phyloP scores from a whole-genome alignment of 441 rosid genomes.

The Gossypium trilobum region DNA sequence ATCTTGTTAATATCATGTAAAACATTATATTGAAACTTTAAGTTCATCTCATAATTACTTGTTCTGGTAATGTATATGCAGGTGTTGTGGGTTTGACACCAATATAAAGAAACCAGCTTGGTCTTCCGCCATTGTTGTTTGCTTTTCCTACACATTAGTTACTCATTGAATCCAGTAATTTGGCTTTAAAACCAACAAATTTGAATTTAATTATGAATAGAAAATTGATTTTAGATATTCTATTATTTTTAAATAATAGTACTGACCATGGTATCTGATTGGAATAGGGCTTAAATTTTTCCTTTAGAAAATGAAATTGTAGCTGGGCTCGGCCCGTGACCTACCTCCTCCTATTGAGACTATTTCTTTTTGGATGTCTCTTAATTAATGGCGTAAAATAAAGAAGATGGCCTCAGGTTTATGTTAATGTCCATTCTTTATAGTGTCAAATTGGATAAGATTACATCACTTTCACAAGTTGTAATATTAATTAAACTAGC shows the following conservation, averaged over 20 bases:
- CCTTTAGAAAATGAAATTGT: too few species aligned
- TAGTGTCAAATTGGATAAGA: background rate
- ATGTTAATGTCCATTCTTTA: background rate
- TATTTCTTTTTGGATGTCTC: background rate
- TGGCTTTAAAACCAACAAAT: too few species aligned
- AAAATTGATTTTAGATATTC: too few species aligned
- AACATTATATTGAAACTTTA: background rate
- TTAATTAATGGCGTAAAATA: background rate
- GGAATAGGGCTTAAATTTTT: too few species aligned
- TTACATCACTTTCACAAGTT: too few species aligned
- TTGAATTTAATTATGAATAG: too few species aligned
- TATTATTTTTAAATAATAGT: too few species aligned
- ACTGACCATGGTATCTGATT: too few species aligned
- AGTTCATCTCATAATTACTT: conserved; percentile 5
- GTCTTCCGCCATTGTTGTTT: conserved; percentile 11
- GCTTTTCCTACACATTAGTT: conserved; percentile 7
- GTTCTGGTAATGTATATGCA: conserved; percentile 22
- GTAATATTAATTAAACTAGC: too few species aligned
- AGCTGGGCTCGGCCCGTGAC: too few species aligned
- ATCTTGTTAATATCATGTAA: background rate
- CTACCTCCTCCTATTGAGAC: too few species aligned
- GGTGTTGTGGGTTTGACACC: conserved; percentile 85
- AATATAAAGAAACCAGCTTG: conserved; percentile 15
- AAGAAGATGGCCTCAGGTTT: background rate
- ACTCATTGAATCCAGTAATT: too few species aligned